Percentiles rank a stretch among this genome's conserved stretches.
phyloP scores from a whole-genome alignment of 345 rosid genomes.

The Pistacia vera region DNA sequence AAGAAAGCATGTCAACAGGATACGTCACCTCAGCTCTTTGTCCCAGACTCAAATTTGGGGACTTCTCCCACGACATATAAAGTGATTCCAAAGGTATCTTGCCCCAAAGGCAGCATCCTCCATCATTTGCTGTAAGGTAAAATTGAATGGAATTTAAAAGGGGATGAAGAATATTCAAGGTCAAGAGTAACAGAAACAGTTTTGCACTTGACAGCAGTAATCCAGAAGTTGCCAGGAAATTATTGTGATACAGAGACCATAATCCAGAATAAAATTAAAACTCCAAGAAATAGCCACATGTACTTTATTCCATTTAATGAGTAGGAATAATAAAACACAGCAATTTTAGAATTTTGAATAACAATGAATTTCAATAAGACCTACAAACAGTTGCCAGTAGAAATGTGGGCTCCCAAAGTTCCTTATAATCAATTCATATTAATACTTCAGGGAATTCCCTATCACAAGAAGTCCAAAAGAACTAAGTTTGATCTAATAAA shows the following conservation, averaged over 20 bases:
- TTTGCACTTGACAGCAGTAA: constrained; percentile 4
- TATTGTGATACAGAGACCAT: not conserved
- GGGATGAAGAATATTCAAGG: constrained; percentile 8
- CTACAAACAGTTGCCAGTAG: not conserved
- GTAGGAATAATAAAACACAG: not conserved
- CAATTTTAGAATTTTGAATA: not conserved
- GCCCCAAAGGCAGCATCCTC: constrained; percentile 84
- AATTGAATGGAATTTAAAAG: constrained; percentile 14
- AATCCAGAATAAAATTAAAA: not conserved
- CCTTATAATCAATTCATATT: not conserved
- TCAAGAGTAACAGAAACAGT: not conserved
- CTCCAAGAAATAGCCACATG: not conserved
- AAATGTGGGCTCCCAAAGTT: not conserved
- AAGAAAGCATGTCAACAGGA: constrained; percentile 71
- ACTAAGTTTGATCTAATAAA: not conserved
- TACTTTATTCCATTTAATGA: not conserved
- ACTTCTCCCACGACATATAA: constrained; percentile 69
- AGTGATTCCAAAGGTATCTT: constrained; percentile 76
- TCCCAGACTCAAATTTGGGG: constrained; percentile 81
- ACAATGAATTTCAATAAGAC: not conserved
- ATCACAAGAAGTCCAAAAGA: not conserved
- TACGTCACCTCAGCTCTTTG: constrained; percentile 71
- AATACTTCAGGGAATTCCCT: not conserved
- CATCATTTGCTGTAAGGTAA: constrained; percentile 64
- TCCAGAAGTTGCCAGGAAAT: not conserved